Evolutionary conservation across 2,329 filamentous ascomycete genomes (phyloP).

Genomic region (Fusarium aywerte): DNA sequence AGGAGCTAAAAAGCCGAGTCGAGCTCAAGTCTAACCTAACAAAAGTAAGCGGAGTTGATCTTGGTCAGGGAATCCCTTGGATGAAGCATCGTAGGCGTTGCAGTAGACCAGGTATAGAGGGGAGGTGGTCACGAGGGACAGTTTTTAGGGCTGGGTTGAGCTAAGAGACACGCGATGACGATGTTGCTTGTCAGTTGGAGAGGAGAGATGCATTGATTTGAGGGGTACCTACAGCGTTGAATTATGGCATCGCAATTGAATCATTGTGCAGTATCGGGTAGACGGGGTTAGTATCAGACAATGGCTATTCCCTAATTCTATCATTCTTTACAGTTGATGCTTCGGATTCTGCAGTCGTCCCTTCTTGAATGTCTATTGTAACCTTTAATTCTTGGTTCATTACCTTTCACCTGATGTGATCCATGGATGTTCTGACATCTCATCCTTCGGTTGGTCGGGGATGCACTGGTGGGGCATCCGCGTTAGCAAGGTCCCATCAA

Average conservation of each 20-base stretch:
- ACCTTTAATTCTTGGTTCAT: constrained; percentile 12
- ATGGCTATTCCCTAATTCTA: not conserved
- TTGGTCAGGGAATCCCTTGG: constrained; percentile 36
- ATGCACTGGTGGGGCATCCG: constrained; percentile 34
- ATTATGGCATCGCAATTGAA: not conserved
- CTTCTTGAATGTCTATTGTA: not conserved
- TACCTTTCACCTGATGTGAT: constrained; percentile 41
- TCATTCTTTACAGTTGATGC: not conserved
- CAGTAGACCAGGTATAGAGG: not conserved
- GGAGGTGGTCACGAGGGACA: constrained; percentile 24
- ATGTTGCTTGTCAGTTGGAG: constrained; percentile 13
- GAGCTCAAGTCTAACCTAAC: not conserved
- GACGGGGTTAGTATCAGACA: not conserved
- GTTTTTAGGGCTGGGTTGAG: constrained; percentile 14
- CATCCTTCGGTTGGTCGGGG: constrained; percentile 42
- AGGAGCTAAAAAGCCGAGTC: constrained; percentile 24
- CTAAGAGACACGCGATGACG: constrained; percentile 37
- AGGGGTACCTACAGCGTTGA: not conserved
- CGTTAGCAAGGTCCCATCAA: constrained; percentile 25
- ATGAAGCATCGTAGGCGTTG: constrained; percentile 1
- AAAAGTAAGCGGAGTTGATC: constrained; percentile 20
- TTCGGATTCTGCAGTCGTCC: not conserved
- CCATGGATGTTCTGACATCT: constrained; percentile 39
- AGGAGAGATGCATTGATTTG: not conserved
- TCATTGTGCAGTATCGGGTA: not conserved